Evolutionary conservation across 495 filamentous ascomycete genomes (phyloP).

Genomic region (Penicillium malachiteum): DNA sequence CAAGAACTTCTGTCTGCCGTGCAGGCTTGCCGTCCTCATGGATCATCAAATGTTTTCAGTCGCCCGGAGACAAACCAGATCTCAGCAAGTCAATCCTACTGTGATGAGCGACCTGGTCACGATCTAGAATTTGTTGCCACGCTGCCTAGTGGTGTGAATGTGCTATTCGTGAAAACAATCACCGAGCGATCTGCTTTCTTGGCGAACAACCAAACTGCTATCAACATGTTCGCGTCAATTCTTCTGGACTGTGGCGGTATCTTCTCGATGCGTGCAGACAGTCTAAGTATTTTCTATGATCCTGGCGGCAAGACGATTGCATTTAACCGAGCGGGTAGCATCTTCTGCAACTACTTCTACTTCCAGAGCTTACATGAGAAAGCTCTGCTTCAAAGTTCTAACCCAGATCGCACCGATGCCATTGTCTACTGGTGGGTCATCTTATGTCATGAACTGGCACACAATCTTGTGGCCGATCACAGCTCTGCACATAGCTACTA

Average conservation of each 20-base stretch:
- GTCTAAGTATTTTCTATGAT: constrained; percentile 86
- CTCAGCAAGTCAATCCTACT: constrained; percentile 85
- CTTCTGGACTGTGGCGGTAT: constrained; percentile 67
- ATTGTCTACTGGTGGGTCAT: constrained; percentile 89
- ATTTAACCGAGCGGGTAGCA: constrained; percentile 80
- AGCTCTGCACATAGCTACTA: constrained; percentile 84
- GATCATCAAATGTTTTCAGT: constrained; percentile 66
- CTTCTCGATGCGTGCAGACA: constrained; percentile 60
- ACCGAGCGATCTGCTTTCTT: constrained; percentile 58
- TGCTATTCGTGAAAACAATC: constrained; percentile 64
- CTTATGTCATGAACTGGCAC: constrained; percentile 88
- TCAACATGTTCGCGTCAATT: constrained; percentile 70
- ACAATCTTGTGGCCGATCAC: constrained; percentile 82
- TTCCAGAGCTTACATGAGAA: constrained; percentile 74
- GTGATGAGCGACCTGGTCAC: constrained; percentile 76
- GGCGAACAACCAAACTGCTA: constrained; percentile 54
- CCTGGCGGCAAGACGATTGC: constrained; percentile 77
- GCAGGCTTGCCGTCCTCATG: constrained; percentile 74
- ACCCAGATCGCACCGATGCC: constrained; percentile 58
- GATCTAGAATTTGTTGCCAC: constrained; percentile 75
- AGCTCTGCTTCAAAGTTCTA: constrained; percentile 37
- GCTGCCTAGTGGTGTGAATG: constrained; percentile 65
- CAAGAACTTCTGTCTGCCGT: constrained; percentile 73
- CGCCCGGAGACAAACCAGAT: constrained; percentile 70
- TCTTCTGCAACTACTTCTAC: constrained; percentile 93